These are phyloP conservation scores for Dactylellina haptotyla DNA, from an alignment of 2,329 filamentous ascomycete genomes.

Conservation along the genomic window DNA sequence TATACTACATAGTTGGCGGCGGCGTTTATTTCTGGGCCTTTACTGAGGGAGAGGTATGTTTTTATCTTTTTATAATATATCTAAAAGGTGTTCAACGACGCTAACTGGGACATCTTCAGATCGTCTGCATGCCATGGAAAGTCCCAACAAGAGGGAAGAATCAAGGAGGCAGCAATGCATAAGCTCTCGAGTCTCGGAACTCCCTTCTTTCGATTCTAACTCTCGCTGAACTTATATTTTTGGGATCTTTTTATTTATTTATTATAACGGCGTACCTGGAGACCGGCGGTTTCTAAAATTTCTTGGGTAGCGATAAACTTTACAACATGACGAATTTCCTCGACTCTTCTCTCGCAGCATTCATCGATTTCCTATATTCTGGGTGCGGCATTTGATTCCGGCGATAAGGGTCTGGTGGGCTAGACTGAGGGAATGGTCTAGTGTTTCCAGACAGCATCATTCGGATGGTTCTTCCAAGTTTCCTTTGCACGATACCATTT, in stretches of 20 bases:
- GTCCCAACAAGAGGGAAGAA: constrained; percentile 55
- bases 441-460: constrained; percentile 8
- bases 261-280: constrained; percentile 51
- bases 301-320: constrained; percentile 41
- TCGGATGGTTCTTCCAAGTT: constrained; percentile 19
- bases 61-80: background rate
- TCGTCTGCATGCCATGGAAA: constrained; percentile 59
- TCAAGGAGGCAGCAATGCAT: constrained; percentile 45
- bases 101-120: constrained; percentile 32
- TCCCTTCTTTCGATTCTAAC: constrained; percentile 14
- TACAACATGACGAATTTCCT: constrained; percentile 43
- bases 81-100: background rate
- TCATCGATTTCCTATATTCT: constrained; percentile 10
- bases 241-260: constrained; percentile 47
- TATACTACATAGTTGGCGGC: constrained; percentile 91
- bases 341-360: constrained; percentile 26
- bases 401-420: constrained; percentile 13
- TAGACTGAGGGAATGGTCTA: background rate
- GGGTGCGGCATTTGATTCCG: constrained; percentile 28
- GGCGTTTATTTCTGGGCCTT: constrained; percentile 95
- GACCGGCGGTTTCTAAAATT: constrained; percentile 49
- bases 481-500: constrained; percentile 22
- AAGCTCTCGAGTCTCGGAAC: constrained; percentile 11
- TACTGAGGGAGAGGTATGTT: constrained; percentile 90
- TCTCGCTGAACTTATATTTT: constrained; percentile 34